Percentiles rank a stretch among this genome's conserved stretches.
These are phyloP conservation scores for Leccinum disarticulatum DNA, from an alignment of 768 basidiomycete genomes.

Conservation along the genomic window DNA sequence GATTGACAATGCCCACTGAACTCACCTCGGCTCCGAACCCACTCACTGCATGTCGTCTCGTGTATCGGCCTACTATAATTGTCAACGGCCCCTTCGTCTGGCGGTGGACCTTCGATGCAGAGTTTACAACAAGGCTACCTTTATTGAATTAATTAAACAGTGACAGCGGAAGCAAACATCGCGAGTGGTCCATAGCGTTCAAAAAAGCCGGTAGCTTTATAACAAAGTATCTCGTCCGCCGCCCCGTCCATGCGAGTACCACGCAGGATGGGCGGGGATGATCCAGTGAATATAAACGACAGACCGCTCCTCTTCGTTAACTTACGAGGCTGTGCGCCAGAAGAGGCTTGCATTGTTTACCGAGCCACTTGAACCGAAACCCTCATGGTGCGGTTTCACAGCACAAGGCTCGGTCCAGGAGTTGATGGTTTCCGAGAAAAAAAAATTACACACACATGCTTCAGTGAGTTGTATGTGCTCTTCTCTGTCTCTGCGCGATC, in stretches of 20 bases:
- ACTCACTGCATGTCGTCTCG: neutral
- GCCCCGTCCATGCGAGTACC: constrained; percentile 11
- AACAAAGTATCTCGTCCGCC: neutral
- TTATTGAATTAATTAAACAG: constrained; percentile 8
- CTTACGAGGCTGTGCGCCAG: too few species aligned
- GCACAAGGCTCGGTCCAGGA: neutral
- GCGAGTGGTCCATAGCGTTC: constrained; percentile 3
- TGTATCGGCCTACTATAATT: constrained; percentile 1
- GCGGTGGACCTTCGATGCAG: neutral
- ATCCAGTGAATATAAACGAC: neutral
- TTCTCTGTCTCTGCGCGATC: neutral
- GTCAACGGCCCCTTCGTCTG: neutral
- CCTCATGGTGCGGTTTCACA: neutral
- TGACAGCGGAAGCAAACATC: constrained; percentile 6
- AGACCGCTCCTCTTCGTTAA: neutral
- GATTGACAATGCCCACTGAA: too few species aligned
- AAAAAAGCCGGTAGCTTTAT: neutral
- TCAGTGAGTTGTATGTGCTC: constrained; percentile 4
- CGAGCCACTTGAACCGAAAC: too few species aligned
- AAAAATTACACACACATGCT: neutral
- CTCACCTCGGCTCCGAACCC: neutral
- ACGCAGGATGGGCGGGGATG: neutral
- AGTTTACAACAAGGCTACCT: neutral
- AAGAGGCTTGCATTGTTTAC: too few species aligned
- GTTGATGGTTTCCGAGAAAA: neutral